A percentile compares a stretch with the other conserved stretches of the same genome.
Evolutionary conservation across 1,139 yeast genomes (phyloP).

Genomic region (Zygotorulaspora mrakii): DNA sequence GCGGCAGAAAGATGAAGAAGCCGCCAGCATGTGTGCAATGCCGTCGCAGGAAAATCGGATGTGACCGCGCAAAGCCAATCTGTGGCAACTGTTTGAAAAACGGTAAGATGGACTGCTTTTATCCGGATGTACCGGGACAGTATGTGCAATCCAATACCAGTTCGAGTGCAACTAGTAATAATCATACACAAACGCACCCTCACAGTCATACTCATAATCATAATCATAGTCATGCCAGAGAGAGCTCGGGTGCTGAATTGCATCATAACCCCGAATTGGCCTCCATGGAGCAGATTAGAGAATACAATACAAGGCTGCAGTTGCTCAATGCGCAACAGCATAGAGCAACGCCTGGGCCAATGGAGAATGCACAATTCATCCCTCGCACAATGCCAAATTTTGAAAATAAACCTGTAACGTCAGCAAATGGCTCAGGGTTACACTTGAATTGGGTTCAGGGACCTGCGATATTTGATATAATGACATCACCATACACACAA

Average conservation of each 20-base stretch:
- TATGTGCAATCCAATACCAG: constrained; percentile 24
- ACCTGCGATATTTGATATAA: constrained; percentile 33
- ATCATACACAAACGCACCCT: background rate
- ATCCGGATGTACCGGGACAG: constrained; percentile 35
- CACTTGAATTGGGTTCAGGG: constrained; percentile 33
- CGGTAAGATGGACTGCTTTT: constrained; percentile 29
- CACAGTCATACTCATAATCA: constrained; percentile 3
- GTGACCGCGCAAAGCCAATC: constrained; percentile 54
- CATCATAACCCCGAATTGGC: constrained; percentile 27
- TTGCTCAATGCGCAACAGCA: constrained; percentile 24
- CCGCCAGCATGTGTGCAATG: constrained; percentile 46
- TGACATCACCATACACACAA: constrained; percentile 26
- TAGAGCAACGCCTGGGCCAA: constrained; percentile 18
- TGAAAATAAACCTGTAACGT: constrained; percentile 25
- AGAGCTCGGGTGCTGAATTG: constrained; percentile 10
- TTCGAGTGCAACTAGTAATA: constrained; percentile 7
- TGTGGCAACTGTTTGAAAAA: constrained; percentile 51
- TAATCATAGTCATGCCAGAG: constrained; percentile 10
- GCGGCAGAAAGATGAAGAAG: constrained; percentile 28
- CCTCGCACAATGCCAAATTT: constrained; percentile 25
- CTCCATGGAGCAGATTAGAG: constrained; percentile 31
- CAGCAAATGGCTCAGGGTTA: constrained; percentile 20
- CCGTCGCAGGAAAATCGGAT: constrained; percentile 49
- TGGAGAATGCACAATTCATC: constrained; percentile 24
- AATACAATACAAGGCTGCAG: constrained; percentile 30